phyloP scores from a whole-genome alignment of 2,329 filamentous ascomycete genomes.

The Atkinsonella hypoxylon region DNA sequence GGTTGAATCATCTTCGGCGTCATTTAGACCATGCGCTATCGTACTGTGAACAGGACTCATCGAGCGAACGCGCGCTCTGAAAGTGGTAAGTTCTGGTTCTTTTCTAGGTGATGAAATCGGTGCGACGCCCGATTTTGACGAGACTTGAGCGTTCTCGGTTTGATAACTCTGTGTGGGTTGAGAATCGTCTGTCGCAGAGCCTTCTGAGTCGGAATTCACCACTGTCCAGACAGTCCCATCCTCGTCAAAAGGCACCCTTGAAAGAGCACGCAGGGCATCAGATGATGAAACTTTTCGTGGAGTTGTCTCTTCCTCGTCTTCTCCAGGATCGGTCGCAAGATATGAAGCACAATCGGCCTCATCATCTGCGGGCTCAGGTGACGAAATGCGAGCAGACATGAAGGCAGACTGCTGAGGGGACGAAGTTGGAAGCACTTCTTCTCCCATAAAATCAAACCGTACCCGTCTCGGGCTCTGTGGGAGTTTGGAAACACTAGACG shows the following conservation, averaged over 20 bases:
- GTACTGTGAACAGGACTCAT: too few species aligned
- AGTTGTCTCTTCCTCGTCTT: conserved; percentile 27
- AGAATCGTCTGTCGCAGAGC: conserved; percentile 8
- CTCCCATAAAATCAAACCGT: conserved; percentile 48
- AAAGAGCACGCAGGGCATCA: conserved; percentile 39
- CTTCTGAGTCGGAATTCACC: conserved; percentile 26
- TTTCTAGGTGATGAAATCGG: background rate
- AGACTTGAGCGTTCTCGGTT: background rate
- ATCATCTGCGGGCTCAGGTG: conserved; percentile 15
- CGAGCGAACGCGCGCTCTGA: too few species aligned
- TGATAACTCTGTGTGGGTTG: background rate
- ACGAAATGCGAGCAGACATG: conserved; percentile 16
- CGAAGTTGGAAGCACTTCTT: conserved; percentile 47
- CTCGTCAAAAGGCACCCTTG: conserved; percentile 37
- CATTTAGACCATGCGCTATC: background rate
- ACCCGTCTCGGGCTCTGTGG: conserved; percentile 46
- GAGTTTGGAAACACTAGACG: conserved; percentile 38
- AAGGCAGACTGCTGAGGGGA: conserved; percentile 34
- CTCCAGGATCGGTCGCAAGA: conserved; percentile 26
- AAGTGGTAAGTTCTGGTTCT: background rate
- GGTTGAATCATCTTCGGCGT: conserved; percentile 22
- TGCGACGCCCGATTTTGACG: background rate
- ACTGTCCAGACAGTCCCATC: conserved; percentile 36
- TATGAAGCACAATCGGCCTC: conserved; percentile 18
- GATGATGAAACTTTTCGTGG: conserved; percentile 45